phyloP scores from a whole-genome alignment of 306 rosid species.

The Argentina anserina region DNA sequence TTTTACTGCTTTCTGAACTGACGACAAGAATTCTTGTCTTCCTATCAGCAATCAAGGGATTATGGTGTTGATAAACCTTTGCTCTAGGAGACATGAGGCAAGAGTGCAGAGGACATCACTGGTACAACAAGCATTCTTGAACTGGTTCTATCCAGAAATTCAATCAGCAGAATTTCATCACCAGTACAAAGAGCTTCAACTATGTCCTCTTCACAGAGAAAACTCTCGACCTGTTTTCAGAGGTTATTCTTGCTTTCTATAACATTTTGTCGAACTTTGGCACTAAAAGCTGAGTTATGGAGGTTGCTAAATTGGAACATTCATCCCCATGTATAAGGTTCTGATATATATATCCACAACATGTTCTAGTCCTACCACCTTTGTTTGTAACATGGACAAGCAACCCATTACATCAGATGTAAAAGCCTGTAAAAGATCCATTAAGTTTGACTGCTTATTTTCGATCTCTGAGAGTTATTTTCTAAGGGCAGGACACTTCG shows the following conservation, averaged over 20 bases:
- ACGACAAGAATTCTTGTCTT: constrained; percentile 51
- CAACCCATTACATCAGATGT: constrained; percentile 55
- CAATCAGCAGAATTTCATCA: constrained; percentile 56
- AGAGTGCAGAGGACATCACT: constrained; percentile 46
- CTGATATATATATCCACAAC: constrained; percentile 49
- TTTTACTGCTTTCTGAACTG: constrained; percentile 57
- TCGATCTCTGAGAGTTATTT: constrained; percentile 72
- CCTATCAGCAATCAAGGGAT: constrained; percentile 77
- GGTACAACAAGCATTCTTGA: constrained; percentile 53
- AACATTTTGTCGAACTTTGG: constrained; percentile 35
- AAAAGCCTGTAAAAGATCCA: constrained; percentile 73
- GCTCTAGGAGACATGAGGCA: constrained; percentile 63
- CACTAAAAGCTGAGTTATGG: constrained; percentile 47
- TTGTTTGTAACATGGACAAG: constrained; percentile 68
- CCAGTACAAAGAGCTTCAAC: constrained; percentile 63
- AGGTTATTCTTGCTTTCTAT: constrained; percentile 46
- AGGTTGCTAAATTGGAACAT: constrained; percentile 43
- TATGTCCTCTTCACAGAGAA: constrained; percentile 64
- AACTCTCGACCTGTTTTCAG: constrained; percentile 56
- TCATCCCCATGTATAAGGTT: constrained; percentile 44
- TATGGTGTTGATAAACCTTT: constrained; percentile 49
- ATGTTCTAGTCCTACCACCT: constrained; percentile 62
- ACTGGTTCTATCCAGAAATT: constrained; percentile 78
- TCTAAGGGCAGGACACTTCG: constrained; percentile 55
- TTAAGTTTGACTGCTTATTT: constrained; percentile 59